These are phyloP conservation scores for Claviceps sp. DNA, from an alignment of 2,329 filamentous ascomycete genomes.

Conservation along the genomic window DNA sequence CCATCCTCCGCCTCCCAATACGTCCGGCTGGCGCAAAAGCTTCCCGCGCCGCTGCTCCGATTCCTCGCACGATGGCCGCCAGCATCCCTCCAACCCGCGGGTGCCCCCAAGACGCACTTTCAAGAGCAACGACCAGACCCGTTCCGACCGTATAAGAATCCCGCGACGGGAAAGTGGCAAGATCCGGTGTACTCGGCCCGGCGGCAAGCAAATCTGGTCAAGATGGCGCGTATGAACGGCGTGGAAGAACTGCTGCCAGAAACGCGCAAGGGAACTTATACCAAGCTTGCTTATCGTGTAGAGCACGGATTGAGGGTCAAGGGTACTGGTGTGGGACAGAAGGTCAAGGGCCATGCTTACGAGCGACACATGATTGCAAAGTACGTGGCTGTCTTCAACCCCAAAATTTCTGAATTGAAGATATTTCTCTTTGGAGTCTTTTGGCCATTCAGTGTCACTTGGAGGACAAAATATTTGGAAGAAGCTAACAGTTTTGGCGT, in stretches of 20 bases:
- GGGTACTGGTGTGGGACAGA: constrained; percentile 84
- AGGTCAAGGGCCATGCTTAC: constrained; percentile 89
- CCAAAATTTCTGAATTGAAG: too few relatives aligned
- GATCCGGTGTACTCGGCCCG: constrained; percentile 72
- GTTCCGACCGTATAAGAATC: constrained; percentile 69
- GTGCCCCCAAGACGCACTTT: constrained; percentile 33
- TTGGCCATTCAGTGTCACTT: background rate
- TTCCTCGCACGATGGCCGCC: constrained; percentile 91
- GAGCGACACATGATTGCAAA: constrained; percentile 73
- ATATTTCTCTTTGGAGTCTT: background rate
- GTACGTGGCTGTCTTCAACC: constrained; percentile 28
- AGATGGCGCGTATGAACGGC: constrained; percentile 65
- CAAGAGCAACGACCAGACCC: constrained; percentile 56
- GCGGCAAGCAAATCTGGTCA: constrained; percentile 81
- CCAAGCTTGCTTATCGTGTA: constrained; percentile 52
- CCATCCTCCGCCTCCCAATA: constrained; percentile 26
- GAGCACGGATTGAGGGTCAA: constrained; percentile 75
- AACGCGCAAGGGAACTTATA: constrained; percentile 63
- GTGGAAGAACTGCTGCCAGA: constrained; percentile 71
- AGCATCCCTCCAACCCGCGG: constrained; percentile 38
- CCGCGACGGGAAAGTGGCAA: constrained; percentile 68
- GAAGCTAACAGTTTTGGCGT: constrained; percentile 5
- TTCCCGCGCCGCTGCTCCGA: constrained; percentile 65
- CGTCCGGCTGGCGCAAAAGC: constrained; percentile 51
- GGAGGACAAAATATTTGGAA: background rate